A percentile compares a stretch with the other conserved stretches of the same genome.
phyloP scores from a whole-genome alignment of 352 stramenopile genomes.

The Phytophthora sojae region DNA sequence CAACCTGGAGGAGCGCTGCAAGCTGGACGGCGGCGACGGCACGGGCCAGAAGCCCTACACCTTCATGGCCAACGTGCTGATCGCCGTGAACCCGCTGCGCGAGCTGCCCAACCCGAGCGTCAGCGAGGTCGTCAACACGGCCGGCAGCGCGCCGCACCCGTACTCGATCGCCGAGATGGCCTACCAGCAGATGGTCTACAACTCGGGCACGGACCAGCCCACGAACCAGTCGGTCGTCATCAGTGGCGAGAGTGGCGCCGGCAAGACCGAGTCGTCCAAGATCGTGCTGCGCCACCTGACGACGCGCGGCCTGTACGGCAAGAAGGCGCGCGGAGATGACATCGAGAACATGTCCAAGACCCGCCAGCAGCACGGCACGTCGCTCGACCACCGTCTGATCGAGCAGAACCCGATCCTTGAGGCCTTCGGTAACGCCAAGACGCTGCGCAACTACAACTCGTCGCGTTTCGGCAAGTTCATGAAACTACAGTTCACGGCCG shows the following conservation, averaged over 20 bases:
- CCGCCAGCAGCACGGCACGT: conserved; percentile 66
- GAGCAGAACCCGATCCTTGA: conserved; percentile 95
- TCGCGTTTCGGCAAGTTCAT: conserved; percentile 97
- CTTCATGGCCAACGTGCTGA: conserved; percentile 95
- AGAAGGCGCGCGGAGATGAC: conserved; percentile 78
- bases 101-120: conserved; percentile 81
- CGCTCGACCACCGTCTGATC: conserved; percentile 85
- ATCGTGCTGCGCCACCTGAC: conserved; percentile 91
- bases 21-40: conserved; percentile 80
- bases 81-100: conserved; percentile 92
- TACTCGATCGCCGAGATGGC: conserved; percentile 92
- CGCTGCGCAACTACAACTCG: conserved; percentile 95
- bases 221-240: conserved; percentile 92
- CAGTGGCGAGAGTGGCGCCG: conserved; percentile 86
- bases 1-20: conserved; percentile 94
- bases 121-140: conserved; percentile 80
- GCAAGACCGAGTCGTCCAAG: conserved; percentile 92
- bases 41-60: conserved; percentile 88
- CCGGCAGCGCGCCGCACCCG: conserved; percentile 79
- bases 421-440: conserved; percentile 96
- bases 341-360: conserved; percentile 65
- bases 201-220: conserved; percentile 82
- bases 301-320: conserved; percentile 86
- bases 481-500: conserved; percentile 94
- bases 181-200: conserved; percentile 94